Evolutionary conservation across 192 early-diverging fungal genomes (phyloP), one percentile per base, ranked within the genome.

Genomic region (Coemansia sp.): DNA sequence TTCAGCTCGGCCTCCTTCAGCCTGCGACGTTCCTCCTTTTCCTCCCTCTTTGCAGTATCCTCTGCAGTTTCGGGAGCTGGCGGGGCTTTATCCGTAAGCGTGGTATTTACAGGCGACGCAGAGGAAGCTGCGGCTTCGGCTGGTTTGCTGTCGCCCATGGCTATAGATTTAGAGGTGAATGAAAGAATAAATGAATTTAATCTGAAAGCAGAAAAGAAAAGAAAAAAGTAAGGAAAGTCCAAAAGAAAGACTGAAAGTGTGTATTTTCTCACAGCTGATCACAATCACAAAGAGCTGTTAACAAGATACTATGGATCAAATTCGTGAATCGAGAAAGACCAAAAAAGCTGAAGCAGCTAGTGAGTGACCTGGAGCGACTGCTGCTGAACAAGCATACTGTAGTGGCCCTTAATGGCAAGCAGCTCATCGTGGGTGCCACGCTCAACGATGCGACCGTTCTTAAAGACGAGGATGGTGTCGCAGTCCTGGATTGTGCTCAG

Each of bases 401-500:
- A 89, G 8, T 82, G 65, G 35, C 87, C 87, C 57, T 83, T 77
- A 6, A 69, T 67, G 3, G 68, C 75, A 13, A 87, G 23, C 30
- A 90, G 72, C 65, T 88, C 85, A 48, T 81, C 77, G 62, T 88
- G 87, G 20, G 79, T 83, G 48, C 87, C 87, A 42, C 72, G 78
- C 72, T 90, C 88, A 26, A 87, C 79, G 46, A 88, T 77, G 28
- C 74, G 68, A 34, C 87, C 87, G 63, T 84, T 71, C 83, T 87
- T 86, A 59, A 94, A 86, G 39, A 94, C 91, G 12, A 93, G 85
- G 59, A 94, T 93, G 61, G 89, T 61, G 61, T 92, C 89, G 21
- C 85, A 79, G 63, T 89, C 76, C 58, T 88, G 88, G 42, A 90
- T 86, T 5, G 90, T 91, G 55, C 84, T 90, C 20, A 91, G 80